Evolutionary conservation across 2,329 filamentous ascomycete genomes (phyloP).

Genomic region (Aspergillus cejpii): DNA sequence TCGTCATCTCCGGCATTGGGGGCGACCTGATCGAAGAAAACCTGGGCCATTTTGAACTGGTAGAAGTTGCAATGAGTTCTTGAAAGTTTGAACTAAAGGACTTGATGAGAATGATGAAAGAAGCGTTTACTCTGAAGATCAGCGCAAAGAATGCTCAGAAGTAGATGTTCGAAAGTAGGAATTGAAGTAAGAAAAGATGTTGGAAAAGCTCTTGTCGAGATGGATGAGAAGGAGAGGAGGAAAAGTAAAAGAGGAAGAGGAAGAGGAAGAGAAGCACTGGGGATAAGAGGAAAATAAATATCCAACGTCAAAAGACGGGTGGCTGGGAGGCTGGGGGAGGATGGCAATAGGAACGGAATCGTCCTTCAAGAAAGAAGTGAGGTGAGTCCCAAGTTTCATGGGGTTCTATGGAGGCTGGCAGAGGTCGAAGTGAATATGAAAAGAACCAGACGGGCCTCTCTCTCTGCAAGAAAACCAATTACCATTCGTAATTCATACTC

Average conservation of each 20-base stretch:
- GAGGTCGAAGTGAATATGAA: neutral
- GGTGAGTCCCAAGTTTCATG: neutral
- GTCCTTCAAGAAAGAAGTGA: neutral
- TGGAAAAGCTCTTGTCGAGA: neutral
- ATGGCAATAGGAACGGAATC: neutral
- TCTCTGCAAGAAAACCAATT: neutral
- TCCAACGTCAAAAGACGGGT: no score
- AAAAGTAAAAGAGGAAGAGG: neutral
- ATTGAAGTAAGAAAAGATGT: neutral
- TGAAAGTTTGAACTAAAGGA: neutral
- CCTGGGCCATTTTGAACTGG: neutral
- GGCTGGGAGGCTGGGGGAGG: neutral
- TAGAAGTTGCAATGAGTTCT: neutral
- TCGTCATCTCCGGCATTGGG: neutral
- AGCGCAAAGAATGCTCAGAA: neutral
- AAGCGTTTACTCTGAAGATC: neutral
- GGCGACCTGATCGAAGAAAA: no score
- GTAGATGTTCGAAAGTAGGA: neutral
- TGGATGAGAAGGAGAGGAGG: neutral
- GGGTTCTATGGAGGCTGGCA: neutral
- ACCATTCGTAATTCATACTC: neutral
- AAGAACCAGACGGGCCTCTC: neutral
- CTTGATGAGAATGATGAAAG: neutral
- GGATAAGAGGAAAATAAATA: no score
- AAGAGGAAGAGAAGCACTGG: neutral